Percentiles rank a stretch among this genome's conserved stretches.
phyloP scores from a whole-genome alignment of 2,329 filamentous ascomycete genomes.

The Colletotrichum sp. region DNA sequence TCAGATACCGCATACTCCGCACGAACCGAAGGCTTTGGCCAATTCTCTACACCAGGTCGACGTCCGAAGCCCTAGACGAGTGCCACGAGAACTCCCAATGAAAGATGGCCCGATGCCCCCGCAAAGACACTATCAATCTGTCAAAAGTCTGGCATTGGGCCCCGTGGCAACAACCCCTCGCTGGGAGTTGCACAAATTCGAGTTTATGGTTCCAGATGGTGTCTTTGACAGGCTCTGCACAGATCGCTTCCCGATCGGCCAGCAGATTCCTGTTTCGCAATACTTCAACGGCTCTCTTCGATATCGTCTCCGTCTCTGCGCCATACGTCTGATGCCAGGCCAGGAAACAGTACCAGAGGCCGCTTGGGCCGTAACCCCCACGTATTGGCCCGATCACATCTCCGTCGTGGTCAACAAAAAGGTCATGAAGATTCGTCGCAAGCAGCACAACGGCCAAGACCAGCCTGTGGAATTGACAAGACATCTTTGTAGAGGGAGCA shows the following conservation, averaged over 20 bases:
- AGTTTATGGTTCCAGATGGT: conserved; percentile 49
- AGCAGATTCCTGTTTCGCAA: conserved; percentile 38
- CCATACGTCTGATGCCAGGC: conserved; percentile 16
- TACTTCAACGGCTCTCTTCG: conserved; percentile 59
- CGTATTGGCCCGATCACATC: conserved; percentile 72
- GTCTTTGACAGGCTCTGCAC: conserved; percentile 39
- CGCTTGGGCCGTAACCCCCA: conserved; percentile 69
- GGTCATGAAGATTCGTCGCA: conserved; percentile 65
- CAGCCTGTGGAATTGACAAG: conserved; percentile 77
- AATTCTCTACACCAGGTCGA: conserved; percentile 52
- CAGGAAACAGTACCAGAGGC: conserved; percentile 40
- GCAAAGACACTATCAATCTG: conserved; percentile 60
- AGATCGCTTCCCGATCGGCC: conserved; percentile 29
- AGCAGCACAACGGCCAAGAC: conserved; percentile 76
- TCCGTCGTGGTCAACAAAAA: conserved; percentile 71
- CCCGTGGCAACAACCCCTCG: conserved; percentile 47
- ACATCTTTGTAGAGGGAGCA: conserved; percentile 60
- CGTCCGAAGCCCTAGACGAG: conserved; percentile 52
- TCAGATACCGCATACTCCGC: conserved; percentile 46
- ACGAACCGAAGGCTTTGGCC: conserved; percentile 45
- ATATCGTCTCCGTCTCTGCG: conserved; percentile 73
- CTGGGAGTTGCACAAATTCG: conserved; percentile 44
- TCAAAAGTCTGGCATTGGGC: conserved; percentile 53
- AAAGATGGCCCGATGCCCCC: background rate
- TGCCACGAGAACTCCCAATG: conserved; percentile 27